phyloP scores from a whole-genome alignment of 345 rosid species.

The Raphanus raphanistrum region DNA sequence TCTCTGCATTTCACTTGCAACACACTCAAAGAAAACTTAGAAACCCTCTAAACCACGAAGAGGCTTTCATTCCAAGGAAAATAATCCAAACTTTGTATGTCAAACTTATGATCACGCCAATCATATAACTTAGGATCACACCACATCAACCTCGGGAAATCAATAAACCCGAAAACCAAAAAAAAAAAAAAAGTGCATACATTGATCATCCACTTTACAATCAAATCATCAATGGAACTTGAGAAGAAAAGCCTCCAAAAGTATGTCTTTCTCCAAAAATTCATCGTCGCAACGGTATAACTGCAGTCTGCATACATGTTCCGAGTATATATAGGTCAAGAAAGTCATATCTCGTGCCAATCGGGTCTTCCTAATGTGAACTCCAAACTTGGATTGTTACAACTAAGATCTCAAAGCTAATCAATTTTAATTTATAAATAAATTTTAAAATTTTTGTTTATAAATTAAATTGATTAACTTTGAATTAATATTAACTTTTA shows the following conservation, averaged over 20 bases:
- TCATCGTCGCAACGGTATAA: conserved; percentile 11
- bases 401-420: conserved; percentile 24
- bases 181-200: conserved; percentile 9
- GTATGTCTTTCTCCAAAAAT: conserved; percentile 22
- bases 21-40: background rate
- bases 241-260: conserved; percentile 24
- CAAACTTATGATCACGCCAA: conserved; percentile 24
- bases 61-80: conserved; percentile 3
- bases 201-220: conserved; percentile 27
- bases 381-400: conserved; percentile 66
- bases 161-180: background rate
- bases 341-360: conserved; percentile 53
- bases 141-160: conserved; percentile 6
- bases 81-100: background rate
- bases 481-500: no score
- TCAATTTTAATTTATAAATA: no score
- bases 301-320: conserved; percentile 17
- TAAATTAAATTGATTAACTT: no score
- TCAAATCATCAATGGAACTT: conserved; percentile 32
- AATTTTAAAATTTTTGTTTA: no score
- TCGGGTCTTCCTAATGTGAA: conserved; percentile 77
- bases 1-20: background rate
- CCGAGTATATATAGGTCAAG: background rate
- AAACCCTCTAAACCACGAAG: conserved; percentile 26
- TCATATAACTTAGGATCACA: conserved; percentile 23